Evolutionary conservation across 106 monocot species (phyloP).

Genomic region (Acorus gramineus): DNA sequence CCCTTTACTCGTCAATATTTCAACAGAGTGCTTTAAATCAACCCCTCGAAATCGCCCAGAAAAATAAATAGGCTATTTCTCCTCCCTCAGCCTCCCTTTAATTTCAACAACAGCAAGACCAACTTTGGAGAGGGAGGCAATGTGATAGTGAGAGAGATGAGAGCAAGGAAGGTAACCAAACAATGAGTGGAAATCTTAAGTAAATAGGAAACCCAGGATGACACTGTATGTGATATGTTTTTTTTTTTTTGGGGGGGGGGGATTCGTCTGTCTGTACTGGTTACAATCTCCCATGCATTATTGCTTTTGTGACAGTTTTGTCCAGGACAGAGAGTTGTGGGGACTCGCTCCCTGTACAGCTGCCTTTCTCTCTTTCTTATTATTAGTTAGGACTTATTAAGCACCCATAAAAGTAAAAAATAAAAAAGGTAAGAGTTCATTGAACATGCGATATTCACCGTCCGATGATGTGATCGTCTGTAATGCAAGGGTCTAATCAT

Average conservation of each 20-base stretch:
- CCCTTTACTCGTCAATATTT: background rate
- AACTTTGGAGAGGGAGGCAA: background rate
- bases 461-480: too few species aligned
- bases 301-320: conserved; percentile 17
- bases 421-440: too few species aligned
- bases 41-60: too few species aligned
- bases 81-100: background rate
- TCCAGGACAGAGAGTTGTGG: conserved; percentile 16
- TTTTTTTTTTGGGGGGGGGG: background rate
- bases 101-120: background rate
- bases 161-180: background rate
- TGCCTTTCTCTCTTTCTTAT: too few species aligned
- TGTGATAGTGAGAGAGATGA: too few species aligned
- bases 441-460: too few species aligned
- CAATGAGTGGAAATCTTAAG: conserved; percentile 1
- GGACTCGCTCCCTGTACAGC: background rate
- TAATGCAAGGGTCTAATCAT: too few species aligned
- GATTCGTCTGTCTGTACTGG: background rate
- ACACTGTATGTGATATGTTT: too few species aligned
- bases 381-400: too few species aligned
- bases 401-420: too few species aligned
- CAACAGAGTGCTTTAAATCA: background rate
- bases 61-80: too few species aligned
- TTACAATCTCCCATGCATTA: conserved; percentile 6
- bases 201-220: background rate